Percentiles rank a stretch among this genome's conserved stretches.
Evolutionary conservation across 768 basidiomycete genomes (phyloP).

Genomic region (Imleria badia): DNA sequence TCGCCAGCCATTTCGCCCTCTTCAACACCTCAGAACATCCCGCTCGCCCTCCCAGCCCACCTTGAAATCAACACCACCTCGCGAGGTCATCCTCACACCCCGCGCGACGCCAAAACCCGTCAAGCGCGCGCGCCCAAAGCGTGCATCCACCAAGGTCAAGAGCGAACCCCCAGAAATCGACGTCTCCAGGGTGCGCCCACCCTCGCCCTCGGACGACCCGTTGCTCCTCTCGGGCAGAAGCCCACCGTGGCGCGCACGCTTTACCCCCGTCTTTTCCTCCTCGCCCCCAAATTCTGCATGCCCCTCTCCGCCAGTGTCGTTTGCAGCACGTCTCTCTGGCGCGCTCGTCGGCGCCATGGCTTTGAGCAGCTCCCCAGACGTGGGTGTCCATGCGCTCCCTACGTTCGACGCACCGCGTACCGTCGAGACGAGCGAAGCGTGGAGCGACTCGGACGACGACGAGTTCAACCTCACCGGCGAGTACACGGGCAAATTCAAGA

Average conservation of each 20-base stretch:
- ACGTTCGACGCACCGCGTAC: constrained; percentile 10
- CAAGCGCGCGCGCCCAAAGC: constrained; percentile 36
- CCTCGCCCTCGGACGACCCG: constrained; percentile 77
- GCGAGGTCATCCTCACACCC: constrained; percentile 50
- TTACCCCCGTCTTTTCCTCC: constrained; percentile 38
- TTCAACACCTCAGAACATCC: constrained; percentile 8
- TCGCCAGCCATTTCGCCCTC: constrained; percentile 23
- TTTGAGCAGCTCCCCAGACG: constrained; percentile 1
- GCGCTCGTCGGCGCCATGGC: not conserved
- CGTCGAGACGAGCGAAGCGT: constrained; percentile 6
- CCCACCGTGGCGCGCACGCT: constrained; percentile 31
- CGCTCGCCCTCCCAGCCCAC: constrained; percentile 46
- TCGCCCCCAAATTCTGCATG: constrained; percentile 23
- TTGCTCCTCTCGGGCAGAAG: constrained; percentile 50
- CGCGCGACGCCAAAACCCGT: constrained; percentile 37
- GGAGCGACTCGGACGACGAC: constrained; percentile 34
- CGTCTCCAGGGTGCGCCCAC: constrained; percentile 57
- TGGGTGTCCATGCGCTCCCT: constrained; percentile 13
- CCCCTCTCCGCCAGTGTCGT: constrained; percentile 6
- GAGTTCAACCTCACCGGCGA: constrained; percentile 48
- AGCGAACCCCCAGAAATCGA: constrained; percentile 67
- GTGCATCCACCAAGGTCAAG: constrained; percentile 41
- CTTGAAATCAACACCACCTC: constrained; percentile 66
- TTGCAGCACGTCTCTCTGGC: constrained; percentile 23
- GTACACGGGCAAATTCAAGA: constrained; percentile 65